Base-by-base conservation (phyloP, 2,329 filamentous ascomycete species). In the Cladosporium cucumerinum region DNA sequence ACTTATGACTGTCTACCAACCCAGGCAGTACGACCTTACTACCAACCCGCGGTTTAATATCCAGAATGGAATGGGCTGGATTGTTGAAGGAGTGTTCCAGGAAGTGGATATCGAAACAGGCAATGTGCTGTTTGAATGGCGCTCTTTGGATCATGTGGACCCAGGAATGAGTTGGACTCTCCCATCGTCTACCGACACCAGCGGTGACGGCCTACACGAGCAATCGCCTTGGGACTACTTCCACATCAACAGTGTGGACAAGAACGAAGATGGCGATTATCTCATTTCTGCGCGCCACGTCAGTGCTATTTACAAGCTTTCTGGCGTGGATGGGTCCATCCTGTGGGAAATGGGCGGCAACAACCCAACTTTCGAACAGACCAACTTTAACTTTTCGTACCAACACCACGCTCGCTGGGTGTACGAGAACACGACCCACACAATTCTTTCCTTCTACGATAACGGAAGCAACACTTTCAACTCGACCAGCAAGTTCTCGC, bases 51-150 rank as follows among this genome's bases (percentile, higher is more conserved):
- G 70, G 16, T 78, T 75, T 65, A 75, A 77, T 28, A 66, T 78
- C 16, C 69, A 76, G 57, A 72, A 76, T 8, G 81, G 81, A 4
- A 75, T 83, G 66, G 82, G 81, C 1, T 85, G 81, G 80, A 72
- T 85, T 39, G 80, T 84, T 68, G 79, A 84, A 71, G 81, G 81
- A 62, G 76, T 83, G 2, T 84, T 85, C 66, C 82, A 85, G 70
- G 83, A 85, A 72, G 76, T 85, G 34, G 81, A 86, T 64, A 82
- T 85, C 49, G 78, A 82, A 26, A 86, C 82, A 2, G 84, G 84
- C 2, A 77, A 81, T 48, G 73, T 87, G 3, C 66, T 87, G 12
- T 87, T 87, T 67, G 85, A 87, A 68, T 87, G 85, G 86, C 80
- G 79, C 32, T 83, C 82, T 67, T 74, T 87, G 11, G 84, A 86